A percentile compares a stretch with the other conserved stretches of the same genome.
phyloP scores from a whole-genome alignment of 208 protist species.

The Blechomonas ayalai region DNA sequence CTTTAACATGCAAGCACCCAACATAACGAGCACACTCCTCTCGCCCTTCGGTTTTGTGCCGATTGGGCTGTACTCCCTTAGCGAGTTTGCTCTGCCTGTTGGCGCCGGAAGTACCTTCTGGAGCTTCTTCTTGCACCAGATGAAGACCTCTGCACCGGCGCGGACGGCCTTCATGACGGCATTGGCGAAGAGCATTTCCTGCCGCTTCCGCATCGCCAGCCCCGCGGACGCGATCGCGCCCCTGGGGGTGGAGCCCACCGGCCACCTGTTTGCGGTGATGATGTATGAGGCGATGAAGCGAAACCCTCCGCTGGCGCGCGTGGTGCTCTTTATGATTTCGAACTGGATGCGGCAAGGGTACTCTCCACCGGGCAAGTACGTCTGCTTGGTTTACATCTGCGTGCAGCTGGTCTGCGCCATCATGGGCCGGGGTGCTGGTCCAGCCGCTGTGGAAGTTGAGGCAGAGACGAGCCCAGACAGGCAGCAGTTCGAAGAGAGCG shows the following conservation, averaged over 20 bases:
- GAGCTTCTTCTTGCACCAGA: conserved; percentile 80
- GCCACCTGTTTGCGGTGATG: conserved; percentile 79
- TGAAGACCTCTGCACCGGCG: conserved; percentile 72
- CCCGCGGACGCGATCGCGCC: conserved; percentile 56
- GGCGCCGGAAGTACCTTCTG: conserved; percentile 83
- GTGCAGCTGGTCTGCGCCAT: conserved; percentile 71
- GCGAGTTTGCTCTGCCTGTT: conserved; percentile 71
- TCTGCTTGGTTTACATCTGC: conserved; percentile 79
- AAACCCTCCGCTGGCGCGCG: conserved; percentile 64
- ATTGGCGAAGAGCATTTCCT: conserved; percentile 71
- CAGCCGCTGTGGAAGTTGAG: conserved; percentile 48
- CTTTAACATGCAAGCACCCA: conserved; percentile 85
- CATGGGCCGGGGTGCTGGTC: conserved; percentile 33
- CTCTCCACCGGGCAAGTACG: conserved; percentile 72
- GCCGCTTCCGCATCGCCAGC: conserved; percentile 72
- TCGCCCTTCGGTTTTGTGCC: conserved; percentile 74
- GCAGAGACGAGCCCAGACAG: conserved; percentile 67
- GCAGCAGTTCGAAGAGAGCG: conserved; percentile 57
- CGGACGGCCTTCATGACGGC: conserved; percentile 80
- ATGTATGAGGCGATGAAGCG: conserved; percentile 87
- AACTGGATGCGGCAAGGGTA: conserved; percentile 73
- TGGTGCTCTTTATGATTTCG: conserved; percentile 80
- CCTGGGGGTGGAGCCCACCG: conserved; percentile 46
- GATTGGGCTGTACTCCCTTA: conserved; percentile 50
- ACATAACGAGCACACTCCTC: conserved; percentile 69